Evolutionary conservation across 768 basidiomycete species (phyloP).

Genomic region (Pholiota microspora): DNA sequence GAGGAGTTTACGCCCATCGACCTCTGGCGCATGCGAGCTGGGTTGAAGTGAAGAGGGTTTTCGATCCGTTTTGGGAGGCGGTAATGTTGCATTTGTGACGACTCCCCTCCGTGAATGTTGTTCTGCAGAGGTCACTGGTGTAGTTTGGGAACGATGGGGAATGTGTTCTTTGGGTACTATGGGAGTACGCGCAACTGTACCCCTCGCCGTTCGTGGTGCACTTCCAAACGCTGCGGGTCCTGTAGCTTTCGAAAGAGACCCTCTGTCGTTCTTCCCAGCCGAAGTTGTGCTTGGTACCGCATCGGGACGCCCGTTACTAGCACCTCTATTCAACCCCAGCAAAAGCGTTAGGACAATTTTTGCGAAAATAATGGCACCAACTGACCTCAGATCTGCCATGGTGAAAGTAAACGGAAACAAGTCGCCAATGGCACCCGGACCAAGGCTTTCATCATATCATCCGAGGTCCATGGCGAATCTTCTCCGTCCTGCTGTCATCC

Average conservation of each 20-base stretch:
- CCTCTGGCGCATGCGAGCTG: background rate
- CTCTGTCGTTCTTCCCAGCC: background rate
- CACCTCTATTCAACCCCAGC: background rate
- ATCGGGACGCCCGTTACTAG: background rate
- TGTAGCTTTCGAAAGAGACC: background rate
- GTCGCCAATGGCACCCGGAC: background rate
- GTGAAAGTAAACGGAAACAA: background rate
- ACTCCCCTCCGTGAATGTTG: background rate
- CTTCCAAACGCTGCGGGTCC: background rate
- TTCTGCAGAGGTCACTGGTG: slow-evolving; percentile 3
- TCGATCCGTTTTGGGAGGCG: background rate
- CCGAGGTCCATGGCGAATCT: background rate
- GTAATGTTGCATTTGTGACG: background rate
- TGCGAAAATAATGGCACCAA: background rate
- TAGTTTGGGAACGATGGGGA: slow-evolving; percentile 15
- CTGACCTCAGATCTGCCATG: slow-evolving; percentile 6
- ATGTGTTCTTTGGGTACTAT: slow-evolving; percentile 7
- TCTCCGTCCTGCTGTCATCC: background rate
- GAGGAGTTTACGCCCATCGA: slow-evolving; percentile 8
- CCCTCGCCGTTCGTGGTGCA: slow-evolving; percentile 9
- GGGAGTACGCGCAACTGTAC: slow-evolving; percentile 11
- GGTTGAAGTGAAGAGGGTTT: background rate
- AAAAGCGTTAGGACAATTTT: background rate
- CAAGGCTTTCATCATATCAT: background rate
- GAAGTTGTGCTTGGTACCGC: background rate